Percentiles rank a stretch among this genome's conserved stretches.
Conservation (phyloP, 2,329 filamentous ascomycete genomes). For the Ilyonectria robusta region DNA sequence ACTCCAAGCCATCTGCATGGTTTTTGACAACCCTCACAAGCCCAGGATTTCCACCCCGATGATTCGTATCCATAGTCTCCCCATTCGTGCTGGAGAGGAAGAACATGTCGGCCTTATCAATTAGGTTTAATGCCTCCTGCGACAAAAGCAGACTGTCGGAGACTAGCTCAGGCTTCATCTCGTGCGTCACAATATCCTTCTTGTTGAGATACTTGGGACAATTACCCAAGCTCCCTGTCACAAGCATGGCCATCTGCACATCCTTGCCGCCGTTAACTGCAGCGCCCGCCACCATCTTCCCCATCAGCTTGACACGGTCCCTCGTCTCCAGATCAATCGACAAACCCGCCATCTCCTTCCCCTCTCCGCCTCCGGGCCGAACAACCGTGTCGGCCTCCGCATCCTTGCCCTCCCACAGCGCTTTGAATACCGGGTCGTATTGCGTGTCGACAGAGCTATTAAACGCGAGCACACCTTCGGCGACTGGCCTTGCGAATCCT, state of each 20-base stretch:
- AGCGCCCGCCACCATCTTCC: constrained; percentile 76
- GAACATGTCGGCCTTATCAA: constrained; percentile 79
- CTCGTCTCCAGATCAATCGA: constrained; percentile 67
- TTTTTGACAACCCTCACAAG: constrained; percentile 80
- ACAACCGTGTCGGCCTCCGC: constrained; percentile 58
- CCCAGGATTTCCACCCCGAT: constrained; percentile 81
- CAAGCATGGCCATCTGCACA: constrained; percentile 73
- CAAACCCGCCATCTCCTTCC: constrained; percentile 64
- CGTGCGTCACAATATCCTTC: constrained; percentile 70
- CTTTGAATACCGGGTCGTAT: constrained; percentile 79
- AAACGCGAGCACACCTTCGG: constrained; percentile 74
- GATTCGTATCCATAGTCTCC: constrained; percentile 85
- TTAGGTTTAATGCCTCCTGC: constrained; percentile 68
- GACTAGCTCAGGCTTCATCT: constrained; percentile 65
- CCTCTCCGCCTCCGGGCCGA: constrained; percentile 55
- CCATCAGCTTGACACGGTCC: constrained; percentile 81
- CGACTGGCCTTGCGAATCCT: constrained; percentile 76
- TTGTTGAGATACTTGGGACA: constrained; percentile 91
- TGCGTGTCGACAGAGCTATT: constrained; percentile 70
- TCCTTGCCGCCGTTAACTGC: constrained; percentile 57
- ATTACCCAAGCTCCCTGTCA: constrained; percentile 83
- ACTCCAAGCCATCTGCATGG: constrained; percentile 58
- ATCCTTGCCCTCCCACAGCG: constrained; percentile 68
- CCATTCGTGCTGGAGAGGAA: constrained; percentile 81
- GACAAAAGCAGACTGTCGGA: constrained; percentile 61